Evolutionary conservation across 768 basidiomycete species (phyloP).

Genomic region (Hericium rajendrae): DNA sequence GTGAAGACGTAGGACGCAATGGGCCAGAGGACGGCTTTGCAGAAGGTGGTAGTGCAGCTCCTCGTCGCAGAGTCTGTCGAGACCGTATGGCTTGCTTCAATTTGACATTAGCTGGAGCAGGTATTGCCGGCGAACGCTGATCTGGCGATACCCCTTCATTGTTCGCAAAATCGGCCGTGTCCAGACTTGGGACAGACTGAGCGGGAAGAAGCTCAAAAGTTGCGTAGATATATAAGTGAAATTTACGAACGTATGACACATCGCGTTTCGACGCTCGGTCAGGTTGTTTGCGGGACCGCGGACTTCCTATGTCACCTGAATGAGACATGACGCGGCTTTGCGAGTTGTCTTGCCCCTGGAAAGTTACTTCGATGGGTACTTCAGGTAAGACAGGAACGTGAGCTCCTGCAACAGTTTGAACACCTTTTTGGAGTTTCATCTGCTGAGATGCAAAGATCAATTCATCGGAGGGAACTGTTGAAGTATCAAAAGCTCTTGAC

Average conservation of each 20-base stretch:
- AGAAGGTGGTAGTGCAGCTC: neutral
- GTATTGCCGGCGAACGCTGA: neutral
- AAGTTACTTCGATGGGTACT: neutral
- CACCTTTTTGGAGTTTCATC: neutral
- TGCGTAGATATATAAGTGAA: neutral
- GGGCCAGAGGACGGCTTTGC: neutral
- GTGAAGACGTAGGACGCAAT: neutral
- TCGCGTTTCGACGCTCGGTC: conserved; percentile 14
- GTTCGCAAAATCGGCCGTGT: neutral
- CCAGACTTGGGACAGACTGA: neutral
- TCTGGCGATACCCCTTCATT: neutral
- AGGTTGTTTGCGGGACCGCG: conserved; percentile 12
- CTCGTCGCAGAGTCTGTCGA: neutral
- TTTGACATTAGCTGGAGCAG: neutral
- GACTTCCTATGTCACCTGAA: neutral
- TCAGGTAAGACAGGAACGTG: neutral
- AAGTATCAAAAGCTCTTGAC: neutral
- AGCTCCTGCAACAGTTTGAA: neutral
- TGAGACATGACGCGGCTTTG: neutral
- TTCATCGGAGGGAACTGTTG: neutral
- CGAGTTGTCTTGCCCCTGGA: neutral
- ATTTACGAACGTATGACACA: conserved; percentile 8
- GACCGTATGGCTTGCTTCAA: neutral
- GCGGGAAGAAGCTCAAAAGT: neutral
- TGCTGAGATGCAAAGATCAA: neutral